phyloP scores from a whole-genome alignment of 306 rosid genomes.

The Lupinus albus region DNA sequence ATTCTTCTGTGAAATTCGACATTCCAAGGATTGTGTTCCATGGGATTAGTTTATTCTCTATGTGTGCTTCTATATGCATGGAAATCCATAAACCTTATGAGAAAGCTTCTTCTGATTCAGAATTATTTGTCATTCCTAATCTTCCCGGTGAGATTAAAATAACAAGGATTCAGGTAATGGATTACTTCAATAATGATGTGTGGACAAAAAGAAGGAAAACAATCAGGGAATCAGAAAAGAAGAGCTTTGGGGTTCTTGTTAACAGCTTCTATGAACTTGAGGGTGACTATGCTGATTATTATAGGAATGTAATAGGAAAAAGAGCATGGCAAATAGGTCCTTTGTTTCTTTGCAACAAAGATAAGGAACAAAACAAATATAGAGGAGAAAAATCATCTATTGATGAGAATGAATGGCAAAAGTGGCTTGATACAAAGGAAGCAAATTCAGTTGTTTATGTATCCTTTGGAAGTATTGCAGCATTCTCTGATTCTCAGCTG shows the following conservation, averaged over 20 bases:
- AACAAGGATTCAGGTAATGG: constrained; percentile 21
- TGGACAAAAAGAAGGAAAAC: background rate
- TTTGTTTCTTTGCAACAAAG: constrained; percentile 3
- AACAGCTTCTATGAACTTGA: constrained; percentile 51
- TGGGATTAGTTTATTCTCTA: constrained; percentile 45
- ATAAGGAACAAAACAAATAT: background rate
- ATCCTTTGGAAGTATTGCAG: constrained; percentile 27
- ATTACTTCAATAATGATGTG: background rate
- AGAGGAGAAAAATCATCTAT: constrained; percentile 30
- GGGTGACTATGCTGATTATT: constrained; percentile 42
- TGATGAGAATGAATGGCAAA: constrained; percentile 22
- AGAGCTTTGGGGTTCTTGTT: constrained; percentile 40
- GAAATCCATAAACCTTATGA: constrained; percentile 49
- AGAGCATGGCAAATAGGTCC: constrained; percentile 55
- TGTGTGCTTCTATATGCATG: constrained; percentile 42
- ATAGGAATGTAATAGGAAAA: constrained; percentile 27
- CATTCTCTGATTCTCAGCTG: constrained; percentile 12
- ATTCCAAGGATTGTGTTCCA: constrained; percentile 57
- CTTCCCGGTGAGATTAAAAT: constrained; percentile 41
- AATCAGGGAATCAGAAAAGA: background rate
- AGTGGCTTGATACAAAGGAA: constrained; percentile 35
- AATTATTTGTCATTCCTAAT: constrained; percentile 42
- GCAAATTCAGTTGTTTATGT: constrained; percentile 35
- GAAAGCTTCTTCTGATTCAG: constrained; percentile 31
- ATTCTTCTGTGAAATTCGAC: constrained; percentile 39